Evolutionary conservation across 805 yeast species (phyloP).

Genomic region (Myxozyma melibiosi): DNA sequence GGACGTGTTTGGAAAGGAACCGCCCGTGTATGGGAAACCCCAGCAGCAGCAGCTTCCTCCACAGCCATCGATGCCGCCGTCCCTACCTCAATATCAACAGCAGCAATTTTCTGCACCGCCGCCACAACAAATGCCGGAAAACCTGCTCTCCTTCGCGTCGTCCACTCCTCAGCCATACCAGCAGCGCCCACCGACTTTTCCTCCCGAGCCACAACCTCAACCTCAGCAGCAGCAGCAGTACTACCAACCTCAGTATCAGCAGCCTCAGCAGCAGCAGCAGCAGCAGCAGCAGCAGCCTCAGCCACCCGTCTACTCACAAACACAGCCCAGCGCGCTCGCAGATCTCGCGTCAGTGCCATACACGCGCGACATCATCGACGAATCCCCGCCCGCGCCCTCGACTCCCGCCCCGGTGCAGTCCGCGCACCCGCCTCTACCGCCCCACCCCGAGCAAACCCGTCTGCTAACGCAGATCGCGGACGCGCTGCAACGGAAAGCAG

Average conservation of each 20-base stretch:
- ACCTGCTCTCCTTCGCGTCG: not conserved
- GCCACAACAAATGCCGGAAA: not conserved
- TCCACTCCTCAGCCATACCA: not conserved
- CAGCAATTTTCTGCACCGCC: not conserved
- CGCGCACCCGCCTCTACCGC: slow-evolving; percentile 39
- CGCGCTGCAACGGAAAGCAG: slow-evolving; percentile 36
- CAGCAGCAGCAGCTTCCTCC: slow-evolving; percentile 23
- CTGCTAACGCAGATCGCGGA: slow-evolving; percentile 36
- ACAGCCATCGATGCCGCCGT: not conserved
- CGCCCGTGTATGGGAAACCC: slow-evolving; percentile 51
- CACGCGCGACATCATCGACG: slow-evolving; percentile 18
- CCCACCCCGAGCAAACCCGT: slow-evolving; percentile 43
- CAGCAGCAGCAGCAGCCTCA: not conserved
- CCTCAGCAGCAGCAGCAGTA: slow-evolving; percentile 3
- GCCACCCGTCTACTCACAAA: not conserved
- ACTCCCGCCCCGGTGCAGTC: not conserved
- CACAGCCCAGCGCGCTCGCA: not conserved
- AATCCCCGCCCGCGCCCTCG: slow-evolving; percentile 8
- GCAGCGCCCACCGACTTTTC: too few relatives aligned
- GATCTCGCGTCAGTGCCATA: not conserved
- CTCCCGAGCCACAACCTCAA: not conserved
- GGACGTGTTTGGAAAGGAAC: slow-evolving; percentile 46
- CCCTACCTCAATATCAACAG: slow-evolving; percentile 5
- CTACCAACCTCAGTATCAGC: not conserved
- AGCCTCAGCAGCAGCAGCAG: not conserved